Base-by-base conservation (phyloP, 257 asterid species). In the Ilex aquifolium region DNA sequence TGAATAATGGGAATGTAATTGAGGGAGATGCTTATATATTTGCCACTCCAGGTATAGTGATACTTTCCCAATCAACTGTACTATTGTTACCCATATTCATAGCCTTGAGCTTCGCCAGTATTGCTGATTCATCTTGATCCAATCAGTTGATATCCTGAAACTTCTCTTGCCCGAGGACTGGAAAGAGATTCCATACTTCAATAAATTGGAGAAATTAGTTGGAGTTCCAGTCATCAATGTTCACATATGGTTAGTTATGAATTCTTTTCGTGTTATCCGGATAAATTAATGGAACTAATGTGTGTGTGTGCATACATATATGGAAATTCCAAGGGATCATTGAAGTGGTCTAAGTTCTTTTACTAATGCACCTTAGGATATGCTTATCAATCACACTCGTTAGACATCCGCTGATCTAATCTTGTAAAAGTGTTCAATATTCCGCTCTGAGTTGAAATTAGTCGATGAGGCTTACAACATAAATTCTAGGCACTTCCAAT, bases 201-300 rank as follows among this genome's bases (percentile, higher is more conserved):
- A 71, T 27, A 88, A 86, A 71, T 68, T 85, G 86, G 96, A 86
- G 70, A 85, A 85, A 74, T 63, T 88, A 76, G 95, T 91, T 9
- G 98, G 98, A 59, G 98, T 91, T 73, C 98, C 98, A 10, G 96
- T 91, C 64, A 91, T 91, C 69, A 91, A 88, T 74, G 92, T 91
- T 16, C 96, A 88, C 71, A 77, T 91, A 80, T 86, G 98, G 98
- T 88, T 65, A 77, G 89, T 75, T 65, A 57, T 49, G 59, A 29
- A 59, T 9, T 17, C 16, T 44, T 66, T 63, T 30, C 13, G 54
- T 59, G 32, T 51, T 66, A 30, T 57, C 21, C 42, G 1, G 42
- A 36, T 36, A 36, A 36, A 36, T 36, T 8, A 36, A 36, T 36
- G 42, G 42, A 4, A 36, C 42, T 21, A 21, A 0, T 21, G 27